A percentile compares a stretch with the other conserved stretches of the same genome.
Conservation (phyloP, 2,329 filamentous ascomycete species). For the Aspergillus flavus region DNA sequence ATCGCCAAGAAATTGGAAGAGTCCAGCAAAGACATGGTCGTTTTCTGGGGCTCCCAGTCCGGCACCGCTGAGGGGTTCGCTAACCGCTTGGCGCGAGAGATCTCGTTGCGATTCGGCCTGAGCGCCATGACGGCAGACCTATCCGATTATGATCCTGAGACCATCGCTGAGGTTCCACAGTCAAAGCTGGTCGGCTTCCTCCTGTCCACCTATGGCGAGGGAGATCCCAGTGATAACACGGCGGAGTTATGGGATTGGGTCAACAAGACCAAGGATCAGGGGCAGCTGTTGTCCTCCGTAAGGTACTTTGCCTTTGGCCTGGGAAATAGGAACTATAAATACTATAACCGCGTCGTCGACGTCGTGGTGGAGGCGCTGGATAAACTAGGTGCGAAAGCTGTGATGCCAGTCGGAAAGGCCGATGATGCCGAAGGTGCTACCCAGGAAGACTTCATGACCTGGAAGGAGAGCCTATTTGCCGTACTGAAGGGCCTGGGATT, state of each 20-base stretch:
- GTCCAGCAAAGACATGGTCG: conserved; percentile 69
- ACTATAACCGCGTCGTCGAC: conserved; percentile 94
- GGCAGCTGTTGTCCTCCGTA: conserved; percentile 57
- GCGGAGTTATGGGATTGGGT: conserved; percentile 90
- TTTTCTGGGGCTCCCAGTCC: conserved; percentile 95
- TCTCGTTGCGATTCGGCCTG: conserved; percentile 85
- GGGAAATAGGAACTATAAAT: conserved; percentile 95
- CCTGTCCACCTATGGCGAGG: conserved; percentile 91
- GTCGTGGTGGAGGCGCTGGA: conserved; percentile 75
- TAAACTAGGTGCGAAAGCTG: conserved; percentile 73
- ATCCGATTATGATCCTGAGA: conserved; percentile 90
- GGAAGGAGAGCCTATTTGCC: conserved; percentile 94
- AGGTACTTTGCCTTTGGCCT: conserved; percentile 86
- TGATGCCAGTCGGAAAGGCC: conserved; percentile 82
- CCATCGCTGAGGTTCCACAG: conserved; percentile 75
- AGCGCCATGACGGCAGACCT: conserved; percentile 92
- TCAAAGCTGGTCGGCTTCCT: conserved; percentile 89
- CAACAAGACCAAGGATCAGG: conserved; percentile 70
- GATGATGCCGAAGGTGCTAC: conserved; percentile 93
- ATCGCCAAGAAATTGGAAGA: conserved; percentile 49
- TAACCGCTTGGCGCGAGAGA: conserved; percentile 85
- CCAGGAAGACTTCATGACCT: conserved; percentile 93
- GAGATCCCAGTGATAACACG: conserved; percentile 93
- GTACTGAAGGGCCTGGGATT: conserved; percentile 76
- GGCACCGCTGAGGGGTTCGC: conserved; percentile 95